Evolutionary conservation across 2,329 filamentous ascomycete species (phyloP), one percentile per base, ranked within the genome.

Genomic region (Xylariomycetidae sp.): DNA sequence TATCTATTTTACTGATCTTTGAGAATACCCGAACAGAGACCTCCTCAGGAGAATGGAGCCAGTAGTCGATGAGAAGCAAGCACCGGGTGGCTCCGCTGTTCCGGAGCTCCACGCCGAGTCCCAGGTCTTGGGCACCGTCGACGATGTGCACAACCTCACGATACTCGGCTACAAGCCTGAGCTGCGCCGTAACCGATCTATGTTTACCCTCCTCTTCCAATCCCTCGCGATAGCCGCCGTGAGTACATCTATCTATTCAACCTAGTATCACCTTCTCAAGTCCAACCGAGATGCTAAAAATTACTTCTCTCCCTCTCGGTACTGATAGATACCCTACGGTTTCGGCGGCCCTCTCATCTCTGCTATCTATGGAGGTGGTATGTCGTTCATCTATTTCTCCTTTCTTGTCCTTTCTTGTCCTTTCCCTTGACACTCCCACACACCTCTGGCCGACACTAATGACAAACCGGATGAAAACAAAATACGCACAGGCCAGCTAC

Each of bases 161-260:
- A 36, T 53, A 13, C 59, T 80, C 15, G 74, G 77, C 17, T 82
- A 82, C 56, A 71, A 66, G 36, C 66, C 72, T 4, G 73, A 77
- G 47, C 59, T 82, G 13, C 59, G 54, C 14, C 69, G 74, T 15
- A 81, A 80, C 41, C 67, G 77, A 19, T 79, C 75, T 0, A 66
- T 80, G 46, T 64, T 71, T 41, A 79, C 74, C 0, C 58, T 82
- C 1, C 61, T 80, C 10, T 81, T 80, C 51, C 75, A 80, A 52
- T 71, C 70, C 0, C 58, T 80, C 6, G 74, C 75, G 15, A 79
- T 80, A 18, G 74, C 75, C 18, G 74, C 75, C 14, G 59, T 62
- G 41, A 38, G 53, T 39, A 34, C 28, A 18, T 27, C 13, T 18
- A 12, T 16, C 18, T n/a, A 13, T 25, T 15, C 14, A 15, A 23